Percentiles rank a stretch among this genome's conserved stretches.
Conservation (phyloP, 139 green algal genomes). For the Deuterostichococcus epilithicus region DNA sequence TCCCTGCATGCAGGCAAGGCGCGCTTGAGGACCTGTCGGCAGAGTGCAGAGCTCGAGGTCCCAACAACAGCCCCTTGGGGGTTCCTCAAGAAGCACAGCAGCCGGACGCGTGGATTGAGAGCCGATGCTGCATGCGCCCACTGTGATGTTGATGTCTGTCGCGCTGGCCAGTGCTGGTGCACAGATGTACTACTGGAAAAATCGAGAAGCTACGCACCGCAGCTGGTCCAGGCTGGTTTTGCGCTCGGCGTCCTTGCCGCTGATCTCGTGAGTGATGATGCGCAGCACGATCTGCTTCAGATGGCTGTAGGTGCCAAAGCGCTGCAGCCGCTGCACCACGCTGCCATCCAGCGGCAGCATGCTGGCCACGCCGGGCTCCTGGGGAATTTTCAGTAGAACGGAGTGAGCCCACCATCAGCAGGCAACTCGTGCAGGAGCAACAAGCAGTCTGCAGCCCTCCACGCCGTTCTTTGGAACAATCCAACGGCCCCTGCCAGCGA, state of each 20-base stretch:
- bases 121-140: too few relatives aligned
- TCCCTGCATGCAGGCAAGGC: slow-evolving; percentile 11
- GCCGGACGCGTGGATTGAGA: too few relatives aligned
- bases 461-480: too few relatives aligned
- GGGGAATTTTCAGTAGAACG: background rate
- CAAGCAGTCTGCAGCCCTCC: too few relatives aligned
- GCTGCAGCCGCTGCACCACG: slow-evolving; percentile 85
- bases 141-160: too few relatives aligned
- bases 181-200: too few relatives aligned
- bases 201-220: background rate
- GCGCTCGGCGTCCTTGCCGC: slow-evolving; percentile 1
- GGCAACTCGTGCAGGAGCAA: too few relatives aligned
- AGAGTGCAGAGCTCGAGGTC: background rate
- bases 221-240: background rate
- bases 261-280: slow-evolving; percentile 74
- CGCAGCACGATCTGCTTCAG: slow-evolving; percentile 89
- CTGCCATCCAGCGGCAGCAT: slow-evolving; percentile 36
- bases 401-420: too few relatives aligned
- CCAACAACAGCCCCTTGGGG: too few relatives aligned
- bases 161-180: too few relatives aligned
- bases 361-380: slow-evolving; percentile 3
- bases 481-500: too few relatives aligned
- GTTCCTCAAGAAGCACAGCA: too few relatives aligned
- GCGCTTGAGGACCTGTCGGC: background rate
- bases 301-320: slow-evolving; percentile 83